Evolutionary conservation across 73 alveolate genomes (phyloP).

Genomic region (Paramecium bursaria): DNA sequence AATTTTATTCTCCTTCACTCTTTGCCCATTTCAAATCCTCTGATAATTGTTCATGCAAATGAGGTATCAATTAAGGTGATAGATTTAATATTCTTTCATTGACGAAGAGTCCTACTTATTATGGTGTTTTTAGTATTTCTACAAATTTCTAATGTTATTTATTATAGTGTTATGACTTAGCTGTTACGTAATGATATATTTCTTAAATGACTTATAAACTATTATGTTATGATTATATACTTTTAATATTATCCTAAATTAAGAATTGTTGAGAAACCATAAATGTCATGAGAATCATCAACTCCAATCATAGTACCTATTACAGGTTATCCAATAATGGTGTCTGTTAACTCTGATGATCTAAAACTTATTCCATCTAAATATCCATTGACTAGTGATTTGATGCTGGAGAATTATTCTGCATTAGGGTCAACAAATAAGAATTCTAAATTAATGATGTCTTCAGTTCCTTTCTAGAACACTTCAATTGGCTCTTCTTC

Average conservation of each 20-base stretch:
- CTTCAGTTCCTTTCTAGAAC: conserved; percentile 49
- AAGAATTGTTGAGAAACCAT: conserved; percentile 40
- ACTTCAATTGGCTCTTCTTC: conserved; percentile 42
- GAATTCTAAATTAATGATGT: conserved; percentile 37
- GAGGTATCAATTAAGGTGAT: conserved; percentile 43
- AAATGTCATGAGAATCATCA: conserved; percentile 32
- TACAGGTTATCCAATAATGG: conserved; percentile 2
- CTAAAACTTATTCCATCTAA: conserved; percentile 53
- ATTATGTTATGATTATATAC: background rate
- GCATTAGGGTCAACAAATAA: conserved; percentile 41
- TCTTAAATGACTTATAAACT: conserved; percentile 12
- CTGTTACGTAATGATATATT: conserved; percentile 23
- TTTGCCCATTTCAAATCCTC: conserved; percentile 37
- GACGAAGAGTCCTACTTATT: conserved; percentile 1
- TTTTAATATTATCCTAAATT: no score
- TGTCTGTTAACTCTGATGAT: conserved; percentile 21
- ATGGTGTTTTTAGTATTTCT: conserved; percentile 17
- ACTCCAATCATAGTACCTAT: conserved; percentile 54
- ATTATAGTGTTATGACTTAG: conserved; percentile 19
- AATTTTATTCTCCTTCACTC: conserved; percentile 9
- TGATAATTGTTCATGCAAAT: conserved; percentile 31
- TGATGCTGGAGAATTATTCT: conserved; percentile 28
- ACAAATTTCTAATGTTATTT: conserved; percentile 7
- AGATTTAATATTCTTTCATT: conserved; percentile 45
- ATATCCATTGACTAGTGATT: conserved; percentile 34